Evolutionary conservation across 2,329 filamentous ascomycete genomes (phyloP).

Genomic region (Trichophyton mentagrophytes): DNA sequence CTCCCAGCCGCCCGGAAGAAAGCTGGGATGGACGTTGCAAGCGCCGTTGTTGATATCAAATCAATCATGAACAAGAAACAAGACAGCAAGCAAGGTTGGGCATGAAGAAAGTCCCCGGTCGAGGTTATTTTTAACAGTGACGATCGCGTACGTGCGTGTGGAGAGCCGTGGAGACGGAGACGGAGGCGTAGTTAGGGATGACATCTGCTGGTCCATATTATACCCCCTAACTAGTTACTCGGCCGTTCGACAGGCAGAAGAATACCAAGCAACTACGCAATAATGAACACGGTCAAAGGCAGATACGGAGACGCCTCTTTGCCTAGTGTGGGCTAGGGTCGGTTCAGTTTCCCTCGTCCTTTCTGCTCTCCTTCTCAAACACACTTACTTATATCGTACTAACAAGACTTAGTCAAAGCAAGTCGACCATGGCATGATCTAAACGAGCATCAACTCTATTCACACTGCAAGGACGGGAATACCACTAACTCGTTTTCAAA

Average conservation of each 20-base stretch:
- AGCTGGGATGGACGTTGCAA: not conserved
- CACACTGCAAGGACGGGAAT: not conserved
- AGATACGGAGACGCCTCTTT: not conserved
- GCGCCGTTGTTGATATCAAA: not conserved
- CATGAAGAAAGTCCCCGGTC: not conserved
- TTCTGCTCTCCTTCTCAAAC: not conserved
- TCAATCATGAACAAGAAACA: not conserved
- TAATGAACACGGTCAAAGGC: not conserved
- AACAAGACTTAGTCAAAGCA: not conserved
- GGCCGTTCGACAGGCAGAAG: not conserved
- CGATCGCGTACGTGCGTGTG: slow-evolving; percentile 1
- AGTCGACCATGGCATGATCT: not conserved
- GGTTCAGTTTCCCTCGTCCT: not conserved
- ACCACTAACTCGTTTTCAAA: not conserved
- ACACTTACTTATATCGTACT: slow-evolving; percentile 1
- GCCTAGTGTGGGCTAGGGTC: not conserved
- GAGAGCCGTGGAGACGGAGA: not conserved
- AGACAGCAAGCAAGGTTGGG: not conserved
- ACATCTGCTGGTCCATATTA: not conserved
- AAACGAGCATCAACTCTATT: slow-evolving; percentile 4
- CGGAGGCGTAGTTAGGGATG: not conserved
- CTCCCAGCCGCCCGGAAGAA: not conserved
- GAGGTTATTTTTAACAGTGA: not conserved
- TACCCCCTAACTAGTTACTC: not conserved
- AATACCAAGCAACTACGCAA: not conserved